Evolutionary conservation across 2,329 filamentous ascomycete species (phyloP).

Genomic region (Xylaria sp.): DNA sequence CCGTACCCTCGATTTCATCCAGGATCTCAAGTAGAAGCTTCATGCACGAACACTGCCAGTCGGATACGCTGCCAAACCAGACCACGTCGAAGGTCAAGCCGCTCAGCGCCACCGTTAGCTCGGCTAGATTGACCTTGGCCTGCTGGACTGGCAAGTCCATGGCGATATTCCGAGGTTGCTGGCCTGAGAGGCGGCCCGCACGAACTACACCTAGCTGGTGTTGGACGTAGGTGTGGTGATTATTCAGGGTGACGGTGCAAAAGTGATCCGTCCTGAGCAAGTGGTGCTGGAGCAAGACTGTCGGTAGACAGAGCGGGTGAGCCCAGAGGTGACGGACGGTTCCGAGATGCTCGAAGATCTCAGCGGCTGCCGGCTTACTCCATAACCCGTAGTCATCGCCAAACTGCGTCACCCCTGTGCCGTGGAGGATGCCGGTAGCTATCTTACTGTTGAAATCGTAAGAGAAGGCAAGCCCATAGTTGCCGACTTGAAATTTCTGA

Average conservation of each 20-base stretch:
- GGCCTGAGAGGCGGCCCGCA: slow-evolving; percentile 14
- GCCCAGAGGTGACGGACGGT: slow-evolving; percentile 16
- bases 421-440: slow-evolving; percentile 25
- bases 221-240: slow-evolving; percentile 10
- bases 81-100: slow-evolving; percentile 22
- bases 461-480: slow-evolving; percentile 26
- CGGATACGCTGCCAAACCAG: slow-evolving; percentile 18
- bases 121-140: slow-evolving; percentile 18
- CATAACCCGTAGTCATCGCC: slow-evolving; percentile 13
- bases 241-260: slow-evolving; percentile 10
- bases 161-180: slow-evolving; percentile 10
- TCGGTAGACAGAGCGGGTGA: slow-evolving; percentile 21
- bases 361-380: slow-evolving; percentile 7
- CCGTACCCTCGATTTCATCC: background rate
- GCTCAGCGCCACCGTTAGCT: slow-evolving; percentile 21
- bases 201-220: slow-evolving; percentile 24
- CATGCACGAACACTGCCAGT: slow-evolving; percentile 23
- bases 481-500: slow-evolving; percentile 28
- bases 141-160: slow-evolving; percentile 16
- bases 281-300: slow-evolving; percentile 21
- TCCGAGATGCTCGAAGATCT: slow-evolving; percentile 27
- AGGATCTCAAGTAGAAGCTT: slow-evolving; percentile 9
- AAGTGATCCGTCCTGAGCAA: slow-evolving; percentile 29
- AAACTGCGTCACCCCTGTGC: slow-evolving; percentile 20
- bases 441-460: slow-evolving; percentile 18